phyloP scores from a whole-genome alignment of 495 filamentous ascomycete species.

The Aspergillus panamensis region DNA sequence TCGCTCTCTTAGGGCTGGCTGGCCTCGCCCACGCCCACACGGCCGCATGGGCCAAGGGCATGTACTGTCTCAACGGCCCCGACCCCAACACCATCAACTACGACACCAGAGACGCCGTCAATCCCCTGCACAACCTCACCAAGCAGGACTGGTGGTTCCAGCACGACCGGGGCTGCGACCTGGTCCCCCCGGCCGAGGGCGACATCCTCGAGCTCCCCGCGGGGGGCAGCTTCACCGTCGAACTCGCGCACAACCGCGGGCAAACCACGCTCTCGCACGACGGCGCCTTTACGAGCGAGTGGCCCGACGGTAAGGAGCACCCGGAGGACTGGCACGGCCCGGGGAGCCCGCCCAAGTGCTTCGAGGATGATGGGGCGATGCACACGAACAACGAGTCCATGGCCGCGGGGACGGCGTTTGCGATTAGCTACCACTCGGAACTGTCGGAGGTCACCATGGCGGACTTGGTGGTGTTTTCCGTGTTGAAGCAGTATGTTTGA shows the following conservation, averaged over 20 bases:
- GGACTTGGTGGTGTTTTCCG: conserved; percentile 51
- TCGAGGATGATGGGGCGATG: conserved; percentile 42
- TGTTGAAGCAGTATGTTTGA: conserved; percentile 36
- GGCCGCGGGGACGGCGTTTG: conserved; percentile 50
- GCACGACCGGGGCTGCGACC: conserved; percentile 45
- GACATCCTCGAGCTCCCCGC: conserved; percentile 50
- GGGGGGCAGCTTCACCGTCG: conserved; percentile 50
- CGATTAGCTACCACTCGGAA: conserved; percentile 51
- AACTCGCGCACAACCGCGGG: conserved; percentile 52
- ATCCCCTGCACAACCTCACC: conserved; percentile 42
- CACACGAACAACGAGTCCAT: conserved; percentile 43
- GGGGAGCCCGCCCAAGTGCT: conserved; percentile 26
- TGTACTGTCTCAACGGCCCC: conserved; percentile 45
- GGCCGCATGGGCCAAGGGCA: conserved; percentile 44
- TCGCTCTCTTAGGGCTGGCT: background rate
- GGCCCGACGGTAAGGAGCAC: conserved; percentile 47
- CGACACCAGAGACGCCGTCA: conserved; percentile 43
- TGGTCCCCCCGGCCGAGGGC: conserved; percentile 36
- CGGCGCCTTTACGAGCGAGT: conserved; percentile 37
- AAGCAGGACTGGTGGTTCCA: conserved; percentile 52
- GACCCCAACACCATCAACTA: conserved; percentile 26
- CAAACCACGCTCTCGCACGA: conserved; percentile 48
- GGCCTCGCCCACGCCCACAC: conserved; percentile 37
- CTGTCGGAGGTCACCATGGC: conserved; percentile 46
- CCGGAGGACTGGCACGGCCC: conserved; percentile 46